Conservation (phyloP, 2,329 filamentous ascomycete species). For the Penicillium sp. region DNA sequence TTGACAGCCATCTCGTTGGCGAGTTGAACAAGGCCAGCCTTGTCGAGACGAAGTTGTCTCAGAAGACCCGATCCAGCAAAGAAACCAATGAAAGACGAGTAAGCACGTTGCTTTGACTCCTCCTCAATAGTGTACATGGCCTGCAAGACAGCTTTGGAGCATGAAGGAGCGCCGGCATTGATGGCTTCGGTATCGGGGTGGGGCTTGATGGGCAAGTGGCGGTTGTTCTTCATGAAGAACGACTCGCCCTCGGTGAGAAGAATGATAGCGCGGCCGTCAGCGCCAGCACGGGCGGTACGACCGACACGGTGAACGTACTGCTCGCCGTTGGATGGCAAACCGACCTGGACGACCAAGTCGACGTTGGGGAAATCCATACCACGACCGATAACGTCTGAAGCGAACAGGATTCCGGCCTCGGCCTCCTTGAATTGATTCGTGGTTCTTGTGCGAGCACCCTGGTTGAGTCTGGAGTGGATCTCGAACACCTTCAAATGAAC, state of each 20-base stretch:
- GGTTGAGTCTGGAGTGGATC: slow-evolving; percentile 76
- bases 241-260: slow-evolving; percentile 54
- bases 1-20: slow-evolving; percentile 41
- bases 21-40: slow-evolving; percentile 36
- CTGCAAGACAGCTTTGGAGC: slow-evolving; percentile 30
- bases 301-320: slow-evolving; percentile 54
- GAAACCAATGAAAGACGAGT: slow-evolving; percentile 40
- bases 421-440: slow-evolving; percentile 37
- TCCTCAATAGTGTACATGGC: slow-evolving; percentile 35
- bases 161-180: slow-evolving; percentile 34
- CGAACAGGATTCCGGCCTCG: slow-evolving; percentile 52
- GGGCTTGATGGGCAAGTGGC: slow-evolving; percentile 51
- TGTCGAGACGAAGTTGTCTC: slow-evolving; percentile 35
- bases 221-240: slow-evolving; percentile 53
- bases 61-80: slow-evolving; percentile 35
- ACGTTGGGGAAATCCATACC: slow-evolving; percentile 55
- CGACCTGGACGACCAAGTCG: slow-evolving; percentile 50
- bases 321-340: slow-evolving; percentile 52
- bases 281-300: slow-evolving; percentile 63
- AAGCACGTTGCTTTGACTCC: slow-evolving; percentile 37
- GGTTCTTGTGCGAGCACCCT: slow-evolving; percentile 65
- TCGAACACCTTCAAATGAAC: slow-evolving; percentile 48
- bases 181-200: slow-evolving; percentile 47
- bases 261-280: slow-evolving; percentile 55
- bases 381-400: slow-evolving; percentile 49